Base-by-base conservation (phyloP, 768 basidiomycete genomes). In the Kwoniella bestiolae region DNA sequence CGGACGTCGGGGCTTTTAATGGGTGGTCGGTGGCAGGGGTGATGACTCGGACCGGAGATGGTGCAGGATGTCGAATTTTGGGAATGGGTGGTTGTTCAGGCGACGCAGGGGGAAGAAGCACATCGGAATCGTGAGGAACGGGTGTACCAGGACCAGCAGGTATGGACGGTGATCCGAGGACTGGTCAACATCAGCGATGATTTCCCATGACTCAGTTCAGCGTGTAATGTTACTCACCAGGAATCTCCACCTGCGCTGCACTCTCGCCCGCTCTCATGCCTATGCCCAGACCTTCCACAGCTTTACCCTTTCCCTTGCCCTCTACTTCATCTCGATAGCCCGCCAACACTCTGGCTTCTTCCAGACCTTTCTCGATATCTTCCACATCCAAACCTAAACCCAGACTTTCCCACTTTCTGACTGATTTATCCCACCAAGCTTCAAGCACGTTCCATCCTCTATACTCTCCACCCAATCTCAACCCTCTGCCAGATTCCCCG, bases 401-500 rank as follows among this genome's bases (percentile, higher is more conserved):
- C 26, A 87, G 84, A 71, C 90, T 88, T 60, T 89, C 87, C 94
- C 94, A 97, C 78, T 87, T 87, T 77, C 89, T 86, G 52, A 93
- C 84, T 81, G 92, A 93, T 70, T 86, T 85, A 82, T 96, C 94
- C 52, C 92, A 94, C 90, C 90, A 91, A 14, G 93, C 94, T 79
- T 97, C 94, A 64, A 96, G 81, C 5, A 93, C 90, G 77, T 85
- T 91, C 94, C 93, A 96, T 5, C 94, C 93, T 79, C 86, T 86
- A 76, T 96, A 96, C 75, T 92, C 89, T 31, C 92, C 94, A 3
- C 86, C 85, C 71, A 94, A 82, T 46, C 90, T 86, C 73, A 96
- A 77, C 3, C 89, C 90, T 56, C 86, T 87, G 26, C 87, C 87
- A 9, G 85, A 80, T 25, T 90, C 89, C 11, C 86, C 85, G 70